Evolutionary conservation across 108 stramenopile genomes (phyloP), one percentile per base, ranked within the genome.

Genomic region (Schizochytrium sp.): DNA sequence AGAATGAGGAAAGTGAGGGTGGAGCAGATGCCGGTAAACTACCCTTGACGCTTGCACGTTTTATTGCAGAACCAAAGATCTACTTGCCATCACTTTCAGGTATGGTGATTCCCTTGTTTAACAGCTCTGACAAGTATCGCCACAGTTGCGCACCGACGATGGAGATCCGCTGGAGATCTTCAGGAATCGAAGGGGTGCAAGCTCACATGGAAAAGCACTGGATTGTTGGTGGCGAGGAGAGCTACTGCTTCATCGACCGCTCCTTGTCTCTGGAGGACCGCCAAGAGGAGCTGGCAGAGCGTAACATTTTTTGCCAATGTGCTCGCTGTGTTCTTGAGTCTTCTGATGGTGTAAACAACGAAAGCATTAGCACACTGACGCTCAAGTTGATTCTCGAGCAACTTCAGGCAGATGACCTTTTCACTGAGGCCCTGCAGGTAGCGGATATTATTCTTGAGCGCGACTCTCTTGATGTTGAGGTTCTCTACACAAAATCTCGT

Each of bases 141-240:
- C 64, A 69, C 64, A 69, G 64, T 44, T 69, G 64, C 64, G 64
- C 44, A 8, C 64, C 64, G 28, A 69, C 42, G 42, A 15, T 69
- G 10, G 3, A 69, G 19, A 44, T 69, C 64, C 40, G 44, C 42
- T 69, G 64, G 64, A 69, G 42, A 7, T 69, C 42, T 44, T 28
- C 64, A 44, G 15, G 44, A 28, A 44, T 2, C 19, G 7, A 38
- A 15, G 64, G 64, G 0, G 10, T 69, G 64, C 42, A 69, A 15
- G 2, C 19, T 7, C 19, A 15, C 64, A 38, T 69, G 12, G 19
- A 5, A 10, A 69, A 69, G 15, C 10, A 12, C 12, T 69, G 64
- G 64, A 38, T 69, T 44, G 5, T 38, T 44, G 64, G 42, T 15
- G 12, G 5, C 19, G 42, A 7, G 44, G 64, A 69, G 42, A 69